Evolutionary conservation across 805 yeast species (phyloP).

Genomic region (Schwanniomyces sp.): DNA sequence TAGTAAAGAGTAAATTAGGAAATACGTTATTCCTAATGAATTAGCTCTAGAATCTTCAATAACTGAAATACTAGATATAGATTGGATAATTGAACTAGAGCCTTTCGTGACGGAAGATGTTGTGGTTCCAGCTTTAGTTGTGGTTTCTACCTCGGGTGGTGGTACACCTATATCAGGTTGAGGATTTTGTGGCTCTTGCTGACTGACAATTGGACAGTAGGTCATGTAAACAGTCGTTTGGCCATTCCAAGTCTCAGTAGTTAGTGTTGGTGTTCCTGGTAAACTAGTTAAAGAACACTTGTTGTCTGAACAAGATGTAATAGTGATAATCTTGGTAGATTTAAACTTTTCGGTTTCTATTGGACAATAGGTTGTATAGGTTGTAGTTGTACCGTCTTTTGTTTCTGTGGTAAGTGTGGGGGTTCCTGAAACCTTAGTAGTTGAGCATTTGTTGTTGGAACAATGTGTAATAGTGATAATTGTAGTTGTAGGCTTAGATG

Average conservation of each 20-base stretch:
- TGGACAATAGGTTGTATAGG: conserved; percentile 3
- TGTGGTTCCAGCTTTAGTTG: no score
- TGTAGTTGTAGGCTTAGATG: conserved; percentile 22
- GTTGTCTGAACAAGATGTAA: conserved; percentile 36
- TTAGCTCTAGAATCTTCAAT: no score
- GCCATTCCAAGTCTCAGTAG: conserved; percentile 11
- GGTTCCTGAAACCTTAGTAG: conserved; percentile 26
- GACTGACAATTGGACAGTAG: conserved; percentile 3
- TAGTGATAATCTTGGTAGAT: conserved; percentile 28
- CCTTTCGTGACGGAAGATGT: no score
- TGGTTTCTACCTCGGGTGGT: no score
- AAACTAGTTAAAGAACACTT: conserved; percentile 25
- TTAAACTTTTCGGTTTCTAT: conserved; percentile 10
- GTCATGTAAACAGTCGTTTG: conserved; percentile 8
- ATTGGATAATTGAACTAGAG: no score
- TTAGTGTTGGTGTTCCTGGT: conserved; percentile 33
- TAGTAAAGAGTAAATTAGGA: no score
- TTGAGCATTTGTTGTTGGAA: conserved; percentile 28
- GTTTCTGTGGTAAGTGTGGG: conserved; percentile 27
- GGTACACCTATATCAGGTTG: no score
- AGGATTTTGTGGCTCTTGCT: no score
- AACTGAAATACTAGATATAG: no score
- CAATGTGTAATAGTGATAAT: conserved; percentile 39
- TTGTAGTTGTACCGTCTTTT: conserved; percentile 5
- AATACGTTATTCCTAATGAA: no score